phyloP scores from a whole-genome alignment of 345 rosid genomes.

The Eutrema japonicum region DNA sequence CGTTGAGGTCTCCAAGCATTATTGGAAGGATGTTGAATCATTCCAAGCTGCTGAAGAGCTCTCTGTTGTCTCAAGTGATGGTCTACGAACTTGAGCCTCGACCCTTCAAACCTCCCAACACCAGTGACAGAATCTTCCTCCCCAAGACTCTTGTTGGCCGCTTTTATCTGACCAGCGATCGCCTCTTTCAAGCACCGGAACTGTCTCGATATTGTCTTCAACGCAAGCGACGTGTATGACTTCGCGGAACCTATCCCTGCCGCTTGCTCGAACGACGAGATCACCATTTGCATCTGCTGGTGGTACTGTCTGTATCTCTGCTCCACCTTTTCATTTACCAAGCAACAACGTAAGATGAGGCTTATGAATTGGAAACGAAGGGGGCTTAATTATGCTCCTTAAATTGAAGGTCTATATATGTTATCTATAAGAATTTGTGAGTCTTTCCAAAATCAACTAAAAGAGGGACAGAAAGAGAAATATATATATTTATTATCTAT shows the following conservation, averaged over 20 bases:
- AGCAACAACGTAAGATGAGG: conserved; percentile 31
- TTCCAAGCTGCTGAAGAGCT: conserved; percentile 93
- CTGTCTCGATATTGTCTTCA: conserved; percentile 93
- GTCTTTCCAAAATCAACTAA: conserved; percentile 12
- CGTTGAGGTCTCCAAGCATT: conserved; percentile 99
- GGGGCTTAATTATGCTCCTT: background rate
- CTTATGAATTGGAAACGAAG: background rate
- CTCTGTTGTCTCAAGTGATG: conserved; percentile 93
- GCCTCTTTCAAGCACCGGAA: conserved; percentile 93
- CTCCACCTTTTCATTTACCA: conserved; percentile 66
- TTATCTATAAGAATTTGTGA: background rate
- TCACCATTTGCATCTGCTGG: conserved; percentile 92
- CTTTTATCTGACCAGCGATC: conserved; percentile 79
- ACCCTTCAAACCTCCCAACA: conserved; percentile 79
- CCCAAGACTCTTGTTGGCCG: conserved; percentile 83
- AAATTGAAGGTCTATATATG: conserved; percentile 7
- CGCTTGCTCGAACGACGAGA: conserved; percentile 81
- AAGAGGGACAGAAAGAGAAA: conserved; percentile 10
- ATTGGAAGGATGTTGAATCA: conserved; percentile 76
- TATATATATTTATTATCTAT: conserved; percentile 9
- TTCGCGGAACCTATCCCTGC: conserved; percentile 88
- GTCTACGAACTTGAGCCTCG: conserved; percentile 91
- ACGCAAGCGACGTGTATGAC: conserved; percentile 87
- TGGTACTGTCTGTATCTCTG: conserved; percentile 97
- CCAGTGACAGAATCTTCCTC: conserved; percentile 69